Conservation (phyloP, 2,329 filamentous ascomycete species). For the Ceratocystis alfenasii region DNA sequence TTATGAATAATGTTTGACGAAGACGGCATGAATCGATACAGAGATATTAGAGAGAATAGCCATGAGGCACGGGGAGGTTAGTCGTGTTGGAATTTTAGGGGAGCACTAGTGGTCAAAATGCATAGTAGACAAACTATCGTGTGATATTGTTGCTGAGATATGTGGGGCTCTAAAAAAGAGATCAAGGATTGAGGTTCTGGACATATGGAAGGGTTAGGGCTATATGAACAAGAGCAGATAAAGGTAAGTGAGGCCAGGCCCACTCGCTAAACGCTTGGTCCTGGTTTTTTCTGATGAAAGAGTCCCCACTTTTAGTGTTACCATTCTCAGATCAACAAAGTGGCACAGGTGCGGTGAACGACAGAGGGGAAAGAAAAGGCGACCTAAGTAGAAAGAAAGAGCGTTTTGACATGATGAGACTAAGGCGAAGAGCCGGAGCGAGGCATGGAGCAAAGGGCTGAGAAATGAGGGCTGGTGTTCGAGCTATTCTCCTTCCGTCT, state of each 20-base stretch:
- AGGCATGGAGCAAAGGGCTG: too few relatives aligned
- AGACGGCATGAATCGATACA: neutral
- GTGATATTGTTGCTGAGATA: neutral
- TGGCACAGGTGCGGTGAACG: neutral
- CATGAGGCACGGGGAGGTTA: neutral
- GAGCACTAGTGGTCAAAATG: too few relatives aligned
- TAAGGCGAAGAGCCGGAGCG: too few relatives aligned
- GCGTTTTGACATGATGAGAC: neutral
- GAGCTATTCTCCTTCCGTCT: too few relatives aligned
- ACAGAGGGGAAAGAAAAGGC: constrained; percentile 1
- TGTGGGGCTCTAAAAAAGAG: neutral
- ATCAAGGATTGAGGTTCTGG: neutral
- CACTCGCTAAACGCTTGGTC: neutral
- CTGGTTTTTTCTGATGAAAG: neutral
- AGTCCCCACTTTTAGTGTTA: constrained; percentile 8
- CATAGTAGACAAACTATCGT: too few relatives aligned
- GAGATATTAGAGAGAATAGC: neutral
- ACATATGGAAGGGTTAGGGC: neutral
- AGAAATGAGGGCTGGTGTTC: too few relatives aligned
- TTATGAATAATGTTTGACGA: too few relatives aligned
- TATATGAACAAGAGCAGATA: neutral
- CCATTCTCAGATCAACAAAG: neutral
- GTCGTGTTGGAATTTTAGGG: neutral
- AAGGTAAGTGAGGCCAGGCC: neutral
- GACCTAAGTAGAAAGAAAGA: neutral